Base-by-base conservation (phyloP, 352 stramenopile species). In the Globisporangium iwayamae region DNA sequence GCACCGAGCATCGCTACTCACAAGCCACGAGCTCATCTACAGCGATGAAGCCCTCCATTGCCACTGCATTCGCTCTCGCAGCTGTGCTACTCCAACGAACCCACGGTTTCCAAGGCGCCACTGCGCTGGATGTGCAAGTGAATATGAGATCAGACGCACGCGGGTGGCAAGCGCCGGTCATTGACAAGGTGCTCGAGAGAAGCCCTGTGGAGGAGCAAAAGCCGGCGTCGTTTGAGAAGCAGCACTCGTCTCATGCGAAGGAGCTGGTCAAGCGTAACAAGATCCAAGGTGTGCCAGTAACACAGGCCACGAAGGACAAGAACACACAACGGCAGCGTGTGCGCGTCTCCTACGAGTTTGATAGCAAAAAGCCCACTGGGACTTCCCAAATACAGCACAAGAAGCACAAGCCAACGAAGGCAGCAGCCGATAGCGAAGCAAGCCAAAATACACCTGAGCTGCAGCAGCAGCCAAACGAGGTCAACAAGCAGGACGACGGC, bases 121-220 rank as follows among this genome's bases (percentile, higher is more conserved):
- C 43, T 11, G 43, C 25, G 3, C 4, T 41, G 53, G 55, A 28
- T 47, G 34, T 61, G 11, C 52, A 66, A 25, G 25, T 47, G 10
- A 56, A 46, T n/a, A 7, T 28, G 14, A 56, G 57, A 13, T 11
- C 39, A 0, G 20, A 46, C 11, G 11, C 25, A 3, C 51, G 18
- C 41, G 60, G 54, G 8, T 66, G 60, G 60, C 14, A 20, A 13
- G 60, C 60, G 20, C 60, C 60, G 1, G 51, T 61, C 9, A 38
- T 66, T 6, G 60, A 66, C 41, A 56, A 61, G 39, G 56, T 11
- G 10, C 32, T 20, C 30, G 51, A 47, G 60, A 18, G 8, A 46
- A 20, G 28, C 6, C 2, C 34, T 4, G 28, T 16, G 11, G 32
- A 55, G n/a, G 14, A 55, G 13, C 57, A 47, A 20, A 20, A 56